A percentile compares a stretch with the other conserved stretches of the same genome.
Conservation (phyloP, 2,329 filamentous ascomycete genomes). For the Calonectria naviculata region DNA sequence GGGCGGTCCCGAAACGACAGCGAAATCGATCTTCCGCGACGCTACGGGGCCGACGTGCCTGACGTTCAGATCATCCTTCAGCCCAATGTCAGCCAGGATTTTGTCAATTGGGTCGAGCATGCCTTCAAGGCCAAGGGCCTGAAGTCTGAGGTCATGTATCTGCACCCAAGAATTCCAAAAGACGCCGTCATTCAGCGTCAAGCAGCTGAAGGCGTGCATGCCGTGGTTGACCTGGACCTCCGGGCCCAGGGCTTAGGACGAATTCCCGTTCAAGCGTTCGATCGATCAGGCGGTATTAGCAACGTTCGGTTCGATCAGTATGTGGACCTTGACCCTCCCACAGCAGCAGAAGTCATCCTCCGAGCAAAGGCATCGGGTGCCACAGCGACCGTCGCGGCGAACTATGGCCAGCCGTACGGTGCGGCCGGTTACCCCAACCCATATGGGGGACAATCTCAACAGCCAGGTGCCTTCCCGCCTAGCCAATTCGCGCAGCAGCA, state of each 20-base stretch:
- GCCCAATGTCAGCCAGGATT: conserved; percentile 81
- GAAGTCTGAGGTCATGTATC: conserved; percentile 81
- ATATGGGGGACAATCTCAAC: conserved; percentile 46
- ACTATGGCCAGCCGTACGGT: conserved; percentile 46
- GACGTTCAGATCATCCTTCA: conserved; percentile 90
- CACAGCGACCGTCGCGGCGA: conserved; percentile 19
- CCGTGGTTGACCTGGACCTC: conserved; percentile 81
- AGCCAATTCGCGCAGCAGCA: conserved; percentile 49
- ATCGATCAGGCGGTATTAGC: conserved; percentile 77
- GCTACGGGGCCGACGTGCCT: conserved; percentile 80
- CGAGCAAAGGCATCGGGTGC: conserved; percentile 68
- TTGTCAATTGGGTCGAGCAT: conserved; percentile 84
- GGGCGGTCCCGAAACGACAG: conserved; percentile 59
- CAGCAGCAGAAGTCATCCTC: conserved; percentile 84
- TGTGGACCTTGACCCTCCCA: conserved; percentile 79
- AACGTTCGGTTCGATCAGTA: conserved; percentile 91
- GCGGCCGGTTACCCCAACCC: conserved; percentile 41
- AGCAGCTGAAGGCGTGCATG: conserved; percentile 88
- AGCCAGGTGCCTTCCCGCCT: conserved; percentile 42
- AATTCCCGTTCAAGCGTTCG: conserved; percentile 87
- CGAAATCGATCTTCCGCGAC: conserved; percentile 77
- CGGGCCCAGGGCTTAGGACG: conserved; percentile 76
- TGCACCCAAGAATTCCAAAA: conserved; percentile 81
- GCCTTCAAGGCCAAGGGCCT: conserved; percentile 79
- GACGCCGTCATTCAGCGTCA: conserved; percentile 85